These are phyloP conservation scores for Sphaerosporella brunnea DNA, from an alignment of 495 filamentous ascomycete genomes.

Conservation along the genomic window DNA sequence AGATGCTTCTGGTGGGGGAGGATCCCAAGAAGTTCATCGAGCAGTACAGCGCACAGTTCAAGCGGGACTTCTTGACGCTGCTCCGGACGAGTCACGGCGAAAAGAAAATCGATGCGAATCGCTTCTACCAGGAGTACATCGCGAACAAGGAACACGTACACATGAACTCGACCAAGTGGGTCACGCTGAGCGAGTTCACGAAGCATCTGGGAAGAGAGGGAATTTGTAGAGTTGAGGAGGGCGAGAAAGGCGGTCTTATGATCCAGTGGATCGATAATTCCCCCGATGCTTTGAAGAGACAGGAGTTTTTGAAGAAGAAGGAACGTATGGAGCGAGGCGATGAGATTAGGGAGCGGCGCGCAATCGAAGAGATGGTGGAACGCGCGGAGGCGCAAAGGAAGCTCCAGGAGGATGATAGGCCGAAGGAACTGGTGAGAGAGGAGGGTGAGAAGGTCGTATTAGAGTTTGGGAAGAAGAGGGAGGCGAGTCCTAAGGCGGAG, in stretches of 20 bases:
- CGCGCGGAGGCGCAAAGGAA: constrained; percentile 52
- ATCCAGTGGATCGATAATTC: constrained; percentile 82
- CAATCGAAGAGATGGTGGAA: constrained; percentile 64
- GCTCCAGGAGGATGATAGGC: constrained; percentile 32
- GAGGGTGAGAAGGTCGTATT: constrained; percentile 75
- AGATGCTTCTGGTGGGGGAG: constrained; percentile 71
- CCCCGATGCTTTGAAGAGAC: constrained; percentile 59
- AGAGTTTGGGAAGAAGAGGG: constrained; percentile 20
- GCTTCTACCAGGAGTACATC: constrained; percentile 86
- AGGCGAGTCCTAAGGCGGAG: constrained; percentile 5
- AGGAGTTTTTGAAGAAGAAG: constrained; percentile 64
- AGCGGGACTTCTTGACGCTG: constrained; percentile 56
- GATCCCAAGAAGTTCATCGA: constrained; percentile 64
- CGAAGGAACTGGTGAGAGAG: constrained; percentile 41
- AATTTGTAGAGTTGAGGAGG: constrained; percentile 71
- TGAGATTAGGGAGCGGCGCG: constrained; percentile 66
- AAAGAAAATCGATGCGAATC: constrained; percentile 68
- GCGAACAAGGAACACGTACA: constrained; percentile 68
- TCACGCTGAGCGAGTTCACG: constrained; percentile 68
- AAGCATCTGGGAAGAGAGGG: constrained; percentile 70
- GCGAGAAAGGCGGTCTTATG: constrained; percentile 70
- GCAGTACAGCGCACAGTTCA: constrained; percentile 59
- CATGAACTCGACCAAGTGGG: constrained; percentile 85
- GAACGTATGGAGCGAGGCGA: constrained; percentile 76
- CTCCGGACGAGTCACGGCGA: constrained; percentile 67